These are phyloP conservation scores for Myriosclerotinia curreyana DNA, from an alignment of 2,329 filamentous ascomycete genomes.

Conservation along the genomic window DNA sequence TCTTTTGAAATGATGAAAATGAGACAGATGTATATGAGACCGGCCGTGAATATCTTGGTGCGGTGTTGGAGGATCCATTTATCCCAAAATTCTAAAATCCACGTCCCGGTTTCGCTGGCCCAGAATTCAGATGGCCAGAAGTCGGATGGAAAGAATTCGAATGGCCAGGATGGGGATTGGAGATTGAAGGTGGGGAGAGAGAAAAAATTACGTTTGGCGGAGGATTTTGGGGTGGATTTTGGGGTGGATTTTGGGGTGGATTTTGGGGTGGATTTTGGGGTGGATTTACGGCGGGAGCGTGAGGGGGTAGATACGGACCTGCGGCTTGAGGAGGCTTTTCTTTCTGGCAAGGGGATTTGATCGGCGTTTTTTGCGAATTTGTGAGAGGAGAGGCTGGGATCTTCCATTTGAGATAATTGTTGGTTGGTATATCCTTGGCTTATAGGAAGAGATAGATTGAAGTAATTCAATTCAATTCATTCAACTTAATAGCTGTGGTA, in stretches of 20 bases:
- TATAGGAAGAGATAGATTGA: neutral
- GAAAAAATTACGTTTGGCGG: too few relatives aligned
- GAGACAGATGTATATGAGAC: neutral
- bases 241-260: neutral
- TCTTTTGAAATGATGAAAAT: neutral
- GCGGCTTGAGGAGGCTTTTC: too few relatives aligned
- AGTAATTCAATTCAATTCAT: neutral
- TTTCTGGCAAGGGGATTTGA: too few relatives aligned
- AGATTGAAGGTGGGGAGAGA: neutral
- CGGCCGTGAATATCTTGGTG: accelerated
- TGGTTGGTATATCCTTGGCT: too few relatives aligned
- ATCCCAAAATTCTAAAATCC: neutral
- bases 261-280: neutral
- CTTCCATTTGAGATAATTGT: neutral
- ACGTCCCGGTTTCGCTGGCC: neutral
- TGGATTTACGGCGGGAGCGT: too few relatives aligned
- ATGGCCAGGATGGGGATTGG: neutral
- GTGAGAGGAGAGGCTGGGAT: neutral
- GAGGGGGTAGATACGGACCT: too few relatives aligned
- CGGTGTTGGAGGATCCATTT: neutral
- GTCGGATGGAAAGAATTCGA: too few relatives aligned
- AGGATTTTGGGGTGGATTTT: neutral
- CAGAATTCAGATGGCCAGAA: neutral
- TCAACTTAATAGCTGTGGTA: neutral
- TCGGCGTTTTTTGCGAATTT: neutral